These are phyloP conservation scores for Deakozyma indianensis DNA, from an alignment of 805 yeast genomes.

Conservation along the genomic window DNA sequence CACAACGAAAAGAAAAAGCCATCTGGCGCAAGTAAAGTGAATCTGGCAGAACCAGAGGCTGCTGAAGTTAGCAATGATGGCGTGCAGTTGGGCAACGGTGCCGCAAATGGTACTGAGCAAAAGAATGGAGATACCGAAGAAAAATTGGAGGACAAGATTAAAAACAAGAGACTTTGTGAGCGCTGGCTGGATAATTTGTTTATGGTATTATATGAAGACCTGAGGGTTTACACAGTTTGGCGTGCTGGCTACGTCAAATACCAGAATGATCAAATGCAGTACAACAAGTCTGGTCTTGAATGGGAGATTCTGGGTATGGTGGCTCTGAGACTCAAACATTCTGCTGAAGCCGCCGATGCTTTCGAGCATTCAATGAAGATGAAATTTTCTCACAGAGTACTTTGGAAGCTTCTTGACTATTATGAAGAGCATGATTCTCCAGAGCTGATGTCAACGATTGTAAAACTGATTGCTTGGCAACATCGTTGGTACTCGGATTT, in stretches of 20 bases:
- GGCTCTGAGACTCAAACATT: conserved; percentile 74
- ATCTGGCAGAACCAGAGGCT: not conserved
- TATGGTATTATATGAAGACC: conserved; percentile 53
- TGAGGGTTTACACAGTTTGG: conserved; percentile 72
- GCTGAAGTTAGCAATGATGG: not conserved
- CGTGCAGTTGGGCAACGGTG: not conserved
- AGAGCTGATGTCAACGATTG: conserved; percentile 50
- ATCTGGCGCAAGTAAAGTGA: not conserved
- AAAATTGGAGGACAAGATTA: conserved; percentile 10
- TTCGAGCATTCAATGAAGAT: conserved; percentile 55
- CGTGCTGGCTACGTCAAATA: conserved; percentile 82
- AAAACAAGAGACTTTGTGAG: conserved; percentile 49
- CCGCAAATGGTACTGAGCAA: conserved; percentile 7
- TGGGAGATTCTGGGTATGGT: conserved; percentile 88
- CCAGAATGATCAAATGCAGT: conserved; percentile 73
- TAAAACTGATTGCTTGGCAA: conserved; percentile 87
- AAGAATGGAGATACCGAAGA: conserved; percentile 4
- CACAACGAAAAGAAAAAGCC: conserved; percentile 11
- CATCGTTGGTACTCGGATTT: conserved; percentile 96
- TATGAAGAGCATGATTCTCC: conserved; percentile 25
- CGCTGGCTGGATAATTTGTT: conserved; percentile 69
- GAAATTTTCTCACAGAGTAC: conserved; percentile 70
- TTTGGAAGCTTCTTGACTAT: conserved; percentile 56
- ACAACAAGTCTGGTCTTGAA: conserved; percentile 65
- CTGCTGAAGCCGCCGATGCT: conserved; percentile 72